Conservation (phyloP, 345 rosid genomes). For the Balakata baccata region DNA sequence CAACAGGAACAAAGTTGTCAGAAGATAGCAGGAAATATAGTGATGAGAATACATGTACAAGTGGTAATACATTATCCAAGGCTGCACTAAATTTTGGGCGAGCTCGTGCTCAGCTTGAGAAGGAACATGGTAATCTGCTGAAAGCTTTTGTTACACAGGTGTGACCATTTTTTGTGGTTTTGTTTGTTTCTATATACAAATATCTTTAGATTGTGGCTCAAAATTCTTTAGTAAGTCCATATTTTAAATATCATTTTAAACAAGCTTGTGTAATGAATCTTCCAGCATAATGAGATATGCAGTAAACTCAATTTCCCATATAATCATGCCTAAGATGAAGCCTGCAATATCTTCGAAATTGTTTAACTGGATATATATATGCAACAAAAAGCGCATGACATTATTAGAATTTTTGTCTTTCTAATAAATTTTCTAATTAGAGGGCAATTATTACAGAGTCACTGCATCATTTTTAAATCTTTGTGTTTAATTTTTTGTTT, state of each 20-base stretch:
- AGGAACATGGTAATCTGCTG: constrained; percentile 73
- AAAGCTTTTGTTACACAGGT: constrained; percentile 96
- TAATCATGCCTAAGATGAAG: background rate
- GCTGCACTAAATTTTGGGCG: constrained; percentile 63
- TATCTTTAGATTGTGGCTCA: background rate
- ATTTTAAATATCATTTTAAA: background rate
- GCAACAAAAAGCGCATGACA: background rate
- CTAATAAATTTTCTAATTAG: background rate
- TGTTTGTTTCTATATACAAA: background rate
- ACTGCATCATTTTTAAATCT: background rate
- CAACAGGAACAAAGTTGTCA: constrained; percentile 70
- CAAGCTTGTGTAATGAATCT: background rate
- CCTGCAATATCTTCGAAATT: background rate
- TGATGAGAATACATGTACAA: constrained; percentile 81
- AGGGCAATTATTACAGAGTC: background rate
- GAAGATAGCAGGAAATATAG: constrained; percentile 90
- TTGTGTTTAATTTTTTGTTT: constrained; percentile 22
- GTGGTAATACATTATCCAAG: constrained; percentile 68
- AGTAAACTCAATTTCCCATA: background rate
- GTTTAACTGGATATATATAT: too few species aligned
- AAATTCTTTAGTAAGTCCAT: background rate
- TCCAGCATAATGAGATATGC: background rate
- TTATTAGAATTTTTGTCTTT: background rate
- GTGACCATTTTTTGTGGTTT: constrained; percentile 13
- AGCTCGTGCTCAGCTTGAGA: constrained; percentile 83